Evolutionary conservation across 768 basidiomycete species (phyloP).

Genomic region (Rhodosporidiobolus odoratus): DNA sequence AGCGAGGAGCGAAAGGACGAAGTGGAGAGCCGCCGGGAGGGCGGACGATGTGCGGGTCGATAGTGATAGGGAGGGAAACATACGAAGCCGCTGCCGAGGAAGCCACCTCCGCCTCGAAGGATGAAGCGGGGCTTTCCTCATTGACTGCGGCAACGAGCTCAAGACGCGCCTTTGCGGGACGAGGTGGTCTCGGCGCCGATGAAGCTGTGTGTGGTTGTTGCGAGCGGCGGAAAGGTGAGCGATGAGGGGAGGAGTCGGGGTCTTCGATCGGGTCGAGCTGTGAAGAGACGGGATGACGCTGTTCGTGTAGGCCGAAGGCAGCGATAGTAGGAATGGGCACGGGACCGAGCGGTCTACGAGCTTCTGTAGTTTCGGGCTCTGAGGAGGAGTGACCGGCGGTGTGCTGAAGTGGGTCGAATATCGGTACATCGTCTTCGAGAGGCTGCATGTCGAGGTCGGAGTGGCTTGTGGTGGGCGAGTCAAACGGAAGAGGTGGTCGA

Average conservation of each 20-base stretch:
- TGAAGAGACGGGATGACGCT: not conserved
- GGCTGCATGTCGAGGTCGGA: conserved; percentile 15
- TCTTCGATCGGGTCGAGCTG: conserved; percentile 35
- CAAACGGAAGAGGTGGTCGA: not conserved
- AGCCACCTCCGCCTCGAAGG: conserved; percentile 3
- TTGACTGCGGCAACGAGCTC: conserved; percentile 12
- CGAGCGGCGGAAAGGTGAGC: not conserved
- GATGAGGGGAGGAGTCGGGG: conserved; percentile 25
- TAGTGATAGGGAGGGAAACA: conserved; percentile 2
- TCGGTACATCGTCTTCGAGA: not conserved
- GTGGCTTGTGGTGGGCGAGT: conserved; percentile 21
- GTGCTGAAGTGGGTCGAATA: conserved; percentile 9
- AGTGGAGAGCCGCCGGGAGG: not conserved
- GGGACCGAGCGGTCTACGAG: not conserved
- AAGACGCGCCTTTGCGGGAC: not conserved
- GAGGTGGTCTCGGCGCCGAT: not conserved
- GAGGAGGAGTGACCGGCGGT: not conserved
- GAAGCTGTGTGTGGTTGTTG: not conserved
- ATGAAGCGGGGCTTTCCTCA: not conserved
- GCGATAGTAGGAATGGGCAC: conserved; percentile 8
- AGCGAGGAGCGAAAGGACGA: not conserved
- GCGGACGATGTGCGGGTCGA: not conserved
- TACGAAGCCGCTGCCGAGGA: not conserved
- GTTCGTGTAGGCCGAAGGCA: conserved; percentile 3
- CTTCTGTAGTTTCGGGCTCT: not conserved